phyloP scores from a whole-genome alignment of 345 rosid genomes.

The Eucalyptus regnans region DNA sequence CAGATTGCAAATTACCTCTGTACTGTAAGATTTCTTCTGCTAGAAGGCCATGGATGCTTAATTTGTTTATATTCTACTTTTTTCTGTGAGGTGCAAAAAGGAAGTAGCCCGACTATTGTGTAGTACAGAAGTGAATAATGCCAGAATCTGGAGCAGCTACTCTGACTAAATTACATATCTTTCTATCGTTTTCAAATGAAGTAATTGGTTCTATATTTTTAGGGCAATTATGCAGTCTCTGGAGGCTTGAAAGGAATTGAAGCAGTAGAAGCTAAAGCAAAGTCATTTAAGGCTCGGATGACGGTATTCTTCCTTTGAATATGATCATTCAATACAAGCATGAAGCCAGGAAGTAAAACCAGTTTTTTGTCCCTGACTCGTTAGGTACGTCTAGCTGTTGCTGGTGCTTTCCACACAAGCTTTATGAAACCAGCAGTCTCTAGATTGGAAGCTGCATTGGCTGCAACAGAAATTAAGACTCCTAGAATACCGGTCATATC shows the following conservation, averaged over 20 bases:
- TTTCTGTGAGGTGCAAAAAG: background rate
- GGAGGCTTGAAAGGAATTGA: constrained; percentile 93
- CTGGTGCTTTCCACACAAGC: constrained; percentile 93
- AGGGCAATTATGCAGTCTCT: constrained; percentile 98
- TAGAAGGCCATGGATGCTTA: background rate
- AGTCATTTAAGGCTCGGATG: constrained; percentile 95
- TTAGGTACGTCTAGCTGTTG: constrained; percentile 94
- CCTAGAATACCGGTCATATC: constrained; percentile 97
- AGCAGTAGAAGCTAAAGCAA: constrained; percentile 87
- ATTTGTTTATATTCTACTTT: background rate
- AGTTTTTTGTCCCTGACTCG: background rate
- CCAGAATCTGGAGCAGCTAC: background rate
- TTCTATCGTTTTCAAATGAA: background rate
- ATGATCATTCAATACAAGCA: background rate
- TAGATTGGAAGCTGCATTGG: constrained; percentile 84
- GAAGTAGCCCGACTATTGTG: background rate
- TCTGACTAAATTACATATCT: background rate
- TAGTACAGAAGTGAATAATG: background rate
- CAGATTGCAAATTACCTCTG: constrained; percentile 93
- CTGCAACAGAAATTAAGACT: constrained; percentile 51
- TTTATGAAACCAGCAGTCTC: constrained; percentile 99
- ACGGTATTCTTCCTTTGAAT: constrained; percentile 29
- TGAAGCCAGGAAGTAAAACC: background rate
- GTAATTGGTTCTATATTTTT: background rate
- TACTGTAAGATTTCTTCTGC: constrained; percentile 33